Base-by-base conservation (phyloP, 371 early-diverging fungal species). In the Mortierella sp. region DNA sequence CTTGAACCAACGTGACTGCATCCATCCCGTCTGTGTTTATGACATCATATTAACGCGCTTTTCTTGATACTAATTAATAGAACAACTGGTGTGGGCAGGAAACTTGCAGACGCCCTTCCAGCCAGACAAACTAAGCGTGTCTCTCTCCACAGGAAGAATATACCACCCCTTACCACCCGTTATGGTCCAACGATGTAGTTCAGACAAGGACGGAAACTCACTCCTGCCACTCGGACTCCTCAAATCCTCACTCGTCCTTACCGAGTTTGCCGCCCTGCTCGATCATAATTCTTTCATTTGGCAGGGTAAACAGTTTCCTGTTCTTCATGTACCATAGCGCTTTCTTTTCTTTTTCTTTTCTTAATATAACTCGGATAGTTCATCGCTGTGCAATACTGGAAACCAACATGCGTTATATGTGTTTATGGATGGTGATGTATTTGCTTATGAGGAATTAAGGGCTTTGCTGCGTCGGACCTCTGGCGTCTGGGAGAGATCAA, bases 241-340 rank as follows among this genome's bases (percentile, higher is more conserved):
- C 49, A 86, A 80, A 76, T 86, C 87, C 5, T 82, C 87, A 3
- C 48, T 86, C 44, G 83, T 86, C 43, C 68, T 79, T 74, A 75
- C 73, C 14, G 87, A 86, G 68, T 73, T 86, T 11, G 83, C 80
- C 0, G 58, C 74, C 18, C 35, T 56, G 27, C 75, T 86, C 11
- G 80, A 82, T 10, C 46, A 77, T 38, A 71, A 82, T 2, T 71
- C 83, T 0, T 41, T 86, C 32, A 16, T 27, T 1, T 86, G 87
- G 87, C 77, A 82, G 27, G 87, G 82, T 1, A 32, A 78, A 41
- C 68, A 72, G 18, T 81, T 51, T n/a, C 43, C 29, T 68, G 43
- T 68, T 21, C 38, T 24, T 10, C 68, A 68, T 41, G 68, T 68
- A 8, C 68, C 68, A 38, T 68, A 68, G 21, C 21, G 0, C 14